phyloP scores from a whole-genome alignment of 2,329 filamentous ascomycete genomes.

The Leptographium flavum region DNA sequence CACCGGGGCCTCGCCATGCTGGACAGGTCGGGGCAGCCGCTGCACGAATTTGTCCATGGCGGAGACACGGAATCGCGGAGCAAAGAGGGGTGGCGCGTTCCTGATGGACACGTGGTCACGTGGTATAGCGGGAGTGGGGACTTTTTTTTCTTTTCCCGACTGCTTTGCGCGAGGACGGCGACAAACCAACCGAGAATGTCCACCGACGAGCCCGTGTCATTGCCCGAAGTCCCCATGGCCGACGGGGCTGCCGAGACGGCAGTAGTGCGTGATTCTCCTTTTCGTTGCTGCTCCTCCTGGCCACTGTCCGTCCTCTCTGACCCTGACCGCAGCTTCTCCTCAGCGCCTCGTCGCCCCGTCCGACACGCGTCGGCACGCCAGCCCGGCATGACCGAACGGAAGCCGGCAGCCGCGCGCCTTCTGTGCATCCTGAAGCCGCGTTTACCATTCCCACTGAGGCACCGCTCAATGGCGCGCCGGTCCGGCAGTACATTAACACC shows the following conservation, averaged over 20 bases:
- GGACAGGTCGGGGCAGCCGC: neutral
- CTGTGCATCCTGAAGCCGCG: conserved; percentile 36
- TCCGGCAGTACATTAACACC: conserved; percentile 56
- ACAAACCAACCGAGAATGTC: no score
- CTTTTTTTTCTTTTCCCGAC: no score
- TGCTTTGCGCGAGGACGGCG: no score
- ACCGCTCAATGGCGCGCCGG: conserved; percentile 51
- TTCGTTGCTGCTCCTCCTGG: neutral
- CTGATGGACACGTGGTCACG: neutral
- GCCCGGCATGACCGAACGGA: conserved; percentile 17
- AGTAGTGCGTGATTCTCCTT: neutral
- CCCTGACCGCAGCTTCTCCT: conserved; percentile 1
- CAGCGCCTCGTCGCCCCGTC: conserved; percentile 25
- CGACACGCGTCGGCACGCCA: conserved; percentile 34
- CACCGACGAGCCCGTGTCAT: neutral
- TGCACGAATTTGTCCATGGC: neutral
- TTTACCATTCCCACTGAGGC: conserved; percentile 45
- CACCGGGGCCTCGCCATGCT: no score
- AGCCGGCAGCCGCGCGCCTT: conserved; percentile 37
- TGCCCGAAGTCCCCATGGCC: neutral
- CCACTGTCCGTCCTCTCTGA: neutral
- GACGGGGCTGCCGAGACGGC: neutral
- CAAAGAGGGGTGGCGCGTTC: neutral
- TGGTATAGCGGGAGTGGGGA: neutral
- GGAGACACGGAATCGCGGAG: neutral